Conservation (phyloP, 2,329 filamentous ascomycete species). For the Magnaporthales sp. region DNA sequence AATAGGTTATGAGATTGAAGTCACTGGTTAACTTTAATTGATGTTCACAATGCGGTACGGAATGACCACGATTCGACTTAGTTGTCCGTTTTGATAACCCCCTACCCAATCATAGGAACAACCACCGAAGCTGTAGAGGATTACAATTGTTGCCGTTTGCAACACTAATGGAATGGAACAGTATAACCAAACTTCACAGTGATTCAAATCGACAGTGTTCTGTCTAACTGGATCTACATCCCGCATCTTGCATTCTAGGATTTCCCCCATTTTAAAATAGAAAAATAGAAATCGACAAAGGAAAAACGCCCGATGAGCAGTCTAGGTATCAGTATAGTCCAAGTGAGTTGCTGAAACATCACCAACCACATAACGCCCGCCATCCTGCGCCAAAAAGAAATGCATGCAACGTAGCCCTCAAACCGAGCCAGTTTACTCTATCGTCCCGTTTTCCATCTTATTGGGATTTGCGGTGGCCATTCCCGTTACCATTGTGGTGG, state of each 20-base stretch:
- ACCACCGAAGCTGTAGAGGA: not conserved
- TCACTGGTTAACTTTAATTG: not conserved
- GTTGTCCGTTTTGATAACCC: no score
- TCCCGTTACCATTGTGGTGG: slow-evolving; percentile 20
- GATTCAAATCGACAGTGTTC: not conserved
- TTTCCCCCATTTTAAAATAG: not conserved
- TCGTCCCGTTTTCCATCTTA: not conserved
- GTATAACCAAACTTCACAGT: not conserved
- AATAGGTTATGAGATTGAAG: not conserved
- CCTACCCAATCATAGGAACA: not conserved
- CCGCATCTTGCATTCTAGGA: not conserved
- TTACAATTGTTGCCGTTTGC: not conserved
- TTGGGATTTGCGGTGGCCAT: slow-evolving; percentile 11
- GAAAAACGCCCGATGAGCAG: not conserved
- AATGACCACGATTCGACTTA: no score
- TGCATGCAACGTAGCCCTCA: not conserved
- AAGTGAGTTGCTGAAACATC: not conserved
- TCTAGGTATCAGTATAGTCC: not conserved
- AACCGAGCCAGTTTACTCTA: not conserved
- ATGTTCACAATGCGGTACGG: no score
- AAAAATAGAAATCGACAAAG: not conserved
- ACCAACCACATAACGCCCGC: not conserved
- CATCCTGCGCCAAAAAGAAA: not conserved
- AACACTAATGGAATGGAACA: not conserved
- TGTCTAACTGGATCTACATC: not conserved